Evolutionary conservation across 306 rosid species (phyloP).

Genomic region (Malus asiatica): DNA sequence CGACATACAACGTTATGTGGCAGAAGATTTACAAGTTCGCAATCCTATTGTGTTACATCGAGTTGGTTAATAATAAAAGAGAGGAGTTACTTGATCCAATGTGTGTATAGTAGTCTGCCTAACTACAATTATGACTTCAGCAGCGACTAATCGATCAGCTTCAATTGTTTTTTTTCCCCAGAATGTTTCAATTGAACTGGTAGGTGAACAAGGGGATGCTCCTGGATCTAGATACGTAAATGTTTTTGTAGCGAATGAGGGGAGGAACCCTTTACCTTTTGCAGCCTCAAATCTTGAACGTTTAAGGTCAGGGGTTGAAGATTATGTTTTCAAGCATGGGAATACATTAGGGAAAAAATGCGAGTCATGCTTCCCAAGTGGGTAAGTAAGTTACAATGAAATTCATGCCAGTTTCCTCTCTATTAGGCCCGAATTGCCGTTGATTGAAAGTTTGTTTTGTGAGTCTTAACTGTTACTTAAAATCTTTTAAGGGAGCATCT

Average conservation of each 20-base stretch:
- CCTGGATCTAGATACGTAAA: constrained; percentile 45
- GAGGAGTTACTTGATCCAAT: background rate
- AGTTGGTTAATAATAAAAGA: background rate
- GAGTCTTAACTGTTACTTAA: constrained; percentile 7
- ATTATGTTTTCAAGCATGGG: constrained; percentile 69
- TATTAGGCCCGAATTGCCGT: constrained; percentile 10
- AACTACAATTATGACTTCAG: constrained; percentile 9
- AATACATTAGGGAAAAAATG: constrained; percentile 39
- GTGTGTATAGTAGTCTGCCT: background rate
- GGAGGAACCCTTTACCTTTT: constrained; percentile 27
- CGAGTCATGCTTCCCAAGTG: constrained; percentile 50
- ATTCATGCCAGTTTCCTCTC: constrained; percentile 14
- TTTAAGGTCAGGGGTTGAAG: constrained; percentile 67
- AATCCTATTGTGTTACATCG: background rate
- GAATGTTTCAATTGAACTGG: constrained; percentile 64
- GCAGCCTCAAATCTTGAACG: constrained; percentile 55
- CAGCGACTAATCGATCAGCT: background rate
- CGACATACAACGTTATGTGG: constrained; percentile 5
- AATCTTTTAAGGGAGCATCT: constrained; percentile 53
- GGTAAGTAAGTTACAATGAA: constrained; percentile 38
- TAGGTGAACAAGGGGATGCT: constrained; percentile 42
- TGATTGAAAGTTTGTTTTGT: constrained; percentile 11
- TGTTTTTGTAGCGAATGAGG: constrained; percentile 46
- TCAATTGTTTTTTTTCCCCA: constrained; percentile 10
- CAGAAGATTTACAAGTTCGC: background rate